A percentile compares a stretch with the other conserved stretches of the same genome.
These are phyloP conservation scores for Catunica adiposa DNA, from an alignment of 2,329 filamentous ascomycete genomes.

Conservation along the genomic window DNA sequence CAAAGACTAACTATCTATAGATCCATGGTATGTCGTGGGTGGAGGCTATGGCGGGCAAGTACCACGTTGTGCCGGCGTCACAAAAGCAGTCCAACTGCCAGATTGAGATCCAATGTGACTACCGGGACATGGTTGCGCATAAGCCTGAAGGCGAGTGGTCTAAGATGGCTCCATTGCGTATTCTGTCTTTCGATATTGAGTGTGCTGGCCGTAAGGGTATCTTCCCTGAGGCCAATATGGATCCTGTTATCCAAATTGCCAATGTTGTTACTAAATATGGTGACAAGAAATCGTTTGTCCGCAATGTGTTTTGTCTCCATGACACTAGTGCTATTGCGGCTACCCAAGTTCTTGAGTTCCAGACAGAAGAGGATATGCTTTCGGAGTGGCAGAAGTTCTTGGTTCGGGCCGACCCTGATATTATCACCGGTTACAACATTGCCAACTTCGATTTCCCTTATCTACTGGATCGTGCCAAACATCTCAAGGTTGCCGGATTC, in stretches of 20 bases:
- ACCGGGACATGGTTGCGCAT: constrained; percentile 70
- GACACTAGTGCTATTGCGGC: constrained; percentile 88
- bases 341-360: constrained; percentile 75
- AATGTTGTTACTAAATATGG: constrained; percentile 90
- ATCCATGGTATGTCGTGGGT: constrained; percentile 97
- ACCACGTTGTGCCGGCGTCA: constrained; percentile 48
- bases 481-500: constrained; percentile 65
- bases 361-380: constrained; percentile 77
- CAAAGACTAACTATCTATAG: constrained; percentile 24
- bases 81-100: constrained; percentile 83
- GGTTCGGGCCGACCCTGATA: constrained; percentile 79
- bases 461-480: constrained; percentile 69
- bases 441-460: constrained; percentile 98
- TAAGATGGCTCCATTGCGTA: constrained; percentile 87
- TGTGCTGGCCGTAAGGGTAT: constrained; percentile 95
- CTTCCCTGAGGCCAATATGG: constrained; percentile 80
- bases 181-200: constrained; percentile 96
- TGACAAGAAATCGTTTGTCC: constrained; percentile 86
- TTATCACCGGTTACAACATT: constrained; percentile 98
- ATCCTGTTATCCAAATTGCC: constrained; percentile 95
- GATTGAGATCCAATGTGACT: constrained; percentile 78
- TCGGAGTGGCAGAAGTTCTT: constrained; percentile 82
- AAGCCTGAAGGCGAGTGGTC: constrained; percentile 86
- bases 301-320: constrained; percentile 92
- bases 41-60: constrained; percentile 59